These are phyloP conservation scores for Calonectria henricotiae DNA, from an alignment of 2,329 filamentous ascomycete species.

Conservation along the genomic window DNA sequence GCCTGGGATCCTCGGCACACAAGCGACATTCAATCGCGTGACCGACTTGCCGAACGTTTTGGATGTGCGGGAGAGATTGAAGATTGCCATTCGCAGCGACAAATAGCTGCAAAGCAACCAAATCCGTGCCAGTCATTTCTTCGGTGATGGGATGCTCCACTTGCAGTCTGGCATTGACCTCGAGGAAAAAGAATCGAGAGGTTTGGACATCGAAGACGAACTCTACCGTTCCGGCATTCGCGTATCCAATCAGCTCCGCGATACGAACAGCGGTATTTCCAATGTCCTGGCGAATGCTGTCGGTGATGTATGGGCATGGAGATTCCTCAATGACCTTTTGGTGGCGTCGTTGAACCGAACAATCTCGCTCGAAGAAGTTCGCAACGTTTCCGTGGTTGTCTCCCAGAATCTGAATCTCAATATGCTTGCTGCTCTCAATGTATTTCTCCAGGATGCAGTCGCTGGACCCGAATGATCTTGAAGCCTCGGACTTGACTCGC, in stretches of 20 bases:
- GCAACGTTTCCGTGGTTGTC: slow-evolving; percentile 59
- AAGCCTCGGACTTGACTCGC: slow-evolving; percentile 57
- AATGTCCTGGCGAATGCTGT: slow-evolving; percentile 54
- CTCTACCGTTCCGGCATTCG: slow-evolving; percentile 61
- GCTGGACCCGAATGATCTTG: slow-evolving; percentile 57
- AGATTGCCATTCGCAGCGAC: slow-evolving; percentile 32
- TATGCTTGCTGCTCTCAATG: slow-evolving; percentile 59
- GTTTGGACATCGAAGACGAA: slow-evolving; percentile 57
- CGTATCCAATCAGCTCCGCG: slow-evolving; percentile 55
- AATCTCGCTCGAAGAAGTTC: slow-evolving; percentile 63
- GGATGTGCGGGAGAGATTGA: slow-evolving; percentile 9
- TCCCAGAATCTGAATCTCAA: slow-evolving; percentile 65
- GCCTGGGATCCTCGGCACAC: slow-evolving; percentile 62
- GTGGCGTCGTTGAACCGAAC: slow-evolving; percentile 63
- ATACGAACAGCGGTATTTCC: slow-evolving; percentile 54
- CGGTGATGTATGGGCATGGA: slow-evolving; percentile 39
- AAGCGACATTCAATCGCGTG: slow-evolving; percentile 64
- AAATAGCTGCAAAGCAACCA: slow-evolving; percentile 37
- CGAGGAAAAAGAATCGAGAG: slow-evolving; percentile 62
- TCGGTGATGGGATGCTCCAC: slow-evolving; percentile 61
- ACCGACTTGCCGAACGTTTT: slow-evolving; percentile 51
- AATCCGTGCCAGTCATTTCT: slow-evolving; percentile 35
- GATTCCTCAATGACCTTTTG: slow-evolving; percentile 66
- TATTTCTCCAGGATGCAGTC: slow-evolving; percentile 60
- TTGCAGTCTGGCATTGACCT: slow-evolving; percentile 64